Conservation (phyloP, 2,329 filamentous ascomycete genomes). For the Nectriaceae sp. region DNA sequence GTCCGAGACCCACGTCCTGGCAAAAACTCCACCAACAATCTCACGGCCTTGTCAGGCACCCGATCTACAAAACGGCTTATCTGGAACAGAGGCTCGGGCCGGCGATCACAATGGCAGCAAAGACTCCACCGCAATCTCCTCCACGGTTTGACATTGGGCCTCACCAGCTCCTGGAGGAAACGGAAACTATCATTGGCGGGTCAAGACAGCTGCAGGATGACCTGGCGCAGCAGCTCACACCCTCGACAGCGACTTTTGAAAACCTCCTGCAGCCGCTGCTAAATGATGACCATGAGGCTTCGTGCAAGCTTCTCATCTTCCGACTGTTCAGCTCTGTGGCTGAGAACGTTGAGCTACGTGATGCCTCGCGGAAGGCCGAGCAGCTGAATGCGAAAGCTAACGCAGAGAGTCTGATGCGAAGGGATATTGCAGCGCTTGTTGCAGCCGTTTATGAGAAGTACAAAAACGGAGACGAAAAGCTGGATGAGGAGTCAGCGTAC, state of each 20-base stretch:
- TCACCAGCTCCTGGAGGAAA: constrained; percentile 15
- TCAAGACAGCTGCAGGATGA: constrained; percentile 20
- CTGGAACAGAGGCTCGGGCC: no score
- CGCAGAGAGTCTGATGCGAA: constrained; percentile 22
- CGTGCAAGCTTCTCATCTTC: constrained; percentile 17
- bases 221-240: constrained; percentile 19
- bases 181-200: constrained; percentile 37
- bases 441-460: constrained; percentile 21
- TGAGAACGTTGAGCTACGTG: constrained; percentile 23
- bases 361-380: constrained; percentile 28
- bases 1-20: no score
- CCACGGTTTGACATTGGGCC: constrained; percentile 20
- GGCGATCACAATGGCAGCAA: constrained; percentile 14
- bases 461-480: constrained; percentile 8
- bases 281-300: constrained; percentile 20
- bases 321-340: constrained; percentile 29
- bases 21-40: no score
- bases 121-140: constrained; percentile 21
- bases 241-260: constrained; percentile 21
- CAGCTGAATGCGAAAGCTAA: constrained; percentile 20
- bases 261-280: constrained; percentile 23
- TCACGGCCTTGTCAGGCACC: no score
- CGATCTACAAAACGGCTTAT: no score
- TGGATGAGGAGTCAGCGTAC: constrained; percentile 24
- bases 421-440: constrained; percentile 26